Percentiles rank a stretch among this genome's conserved stretches.
phyloP scores from a whole-genome alignment of 202 grass and related monocot genomes.

The Musa balbisiana region DNA sequence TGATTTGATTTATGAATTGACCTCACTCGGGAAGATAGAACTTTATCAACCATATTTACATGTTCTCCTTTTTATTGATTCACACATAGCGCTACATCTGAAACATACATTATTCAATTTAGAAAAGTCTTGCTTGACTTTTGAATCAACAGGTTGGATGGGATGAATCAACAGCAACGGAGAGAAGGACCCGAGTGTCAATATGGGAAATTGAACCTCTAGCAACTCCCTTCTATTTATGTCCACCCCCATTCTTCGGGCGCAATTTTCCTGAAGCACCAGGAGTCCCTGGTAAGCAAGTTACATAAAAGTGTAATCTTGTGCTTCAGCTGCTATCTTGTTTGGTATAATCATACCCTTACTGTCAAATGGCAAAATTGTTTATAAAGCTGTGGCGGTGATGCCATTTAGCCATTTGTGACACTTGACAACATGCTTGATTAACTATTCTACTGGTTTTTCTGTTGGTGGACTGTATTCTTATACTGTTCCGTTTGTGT shows the following conservation, averaged over 20 bases:
- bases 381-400: no score
- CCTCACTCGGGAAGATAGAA: not conserved
- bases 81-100: not conserved
- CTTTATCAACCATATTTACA: not conserved
- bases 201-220: constrained; percentile 99
- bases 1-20: not conserved
- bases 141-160: constrained; percentile 77
- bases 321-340: not conserved
- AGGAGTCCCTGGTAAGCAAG: constrained; percentile 51
- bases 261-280: constrained; percentile 72
- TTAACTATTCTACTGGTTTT: no score
- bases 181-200: constrained; percentile 81
- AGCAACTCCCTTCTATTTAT: constrained; percentile 97
- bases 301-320: not conserved
- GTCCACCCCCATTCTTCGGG: constrained; percentile 80
- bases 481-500: no score
- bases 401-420: no score
- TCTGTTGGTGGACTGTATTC: no score
- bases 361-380: no score
- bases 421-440: no score
- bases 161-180: constrained; percentile 90
- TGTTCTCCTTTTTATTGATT: not conserved
- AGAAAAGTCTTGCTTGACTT: not conserved
- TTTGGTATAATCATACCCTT: not conserved
- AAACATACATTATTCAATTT: no score